Base-by-base conservation (phyloP, 1,139 yeast genomes). In the Ogataea hybrid region DNA sequence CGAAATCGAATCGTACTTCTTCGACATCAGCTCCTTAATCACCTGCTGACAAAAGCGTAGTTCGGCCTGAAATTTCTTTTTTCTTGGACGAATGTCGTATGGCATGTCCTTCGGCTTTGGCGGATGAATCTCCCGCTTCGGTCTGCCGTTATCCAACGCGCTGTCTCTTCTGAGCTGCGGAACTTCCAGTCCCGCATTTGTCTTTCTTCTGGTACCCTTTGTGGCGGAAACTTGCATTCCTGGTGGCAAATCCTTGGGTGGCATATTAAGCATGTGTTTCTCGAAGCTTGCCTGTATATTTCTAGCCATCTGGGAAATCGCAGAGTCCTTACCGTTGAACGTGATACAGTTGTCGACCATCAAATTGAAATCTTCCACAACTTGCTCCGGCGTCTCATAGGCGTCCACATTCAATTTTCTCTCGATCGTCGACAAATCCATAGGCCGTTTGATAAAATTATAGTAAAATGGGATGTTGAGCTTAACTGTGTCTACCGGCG, bases 41-140 rank as follows among this genome's bases (percentile, higher is more conserved):
- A 92, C 80, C 59, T 79, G 86, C 53, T 80, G 84, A 59, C 96
- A 87, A 65, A 84, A 94, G 57, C 92, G 75, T 59, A 92, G 75
- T 63, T 92, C 97, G 11, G 92, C 84, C 34, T 94, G 95, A 63
- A 74, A 82, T 70, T 88, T 92, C 76, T 92, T 90, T 65, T 88
- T 86, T 51, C 95, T 79, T 37, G 97, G 98, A 61, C 94, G 79
- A 32, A 77, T 78, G 58, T 88, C 96, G 57, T 88, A 88, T 3
- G 96, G 95, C 62, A 90, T 77, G 62, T 92, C 97, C 61, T 88
- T 88, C 14, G 96, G 86, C 58, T 86, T 84, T 41, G 98, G 98
- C 3, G 98, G 98, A 60, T 90, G 97, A 38, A 92, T 88, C 56
- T 89, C 95, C 54, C 99, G 79, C 67, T 90, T 90, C 33, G 98